Evolutionary conservation across 768 basidiomycete genomes (phyloP), one percentile per base, ranked within the genome.

Genomic region (Epithele typhae): DNA sequence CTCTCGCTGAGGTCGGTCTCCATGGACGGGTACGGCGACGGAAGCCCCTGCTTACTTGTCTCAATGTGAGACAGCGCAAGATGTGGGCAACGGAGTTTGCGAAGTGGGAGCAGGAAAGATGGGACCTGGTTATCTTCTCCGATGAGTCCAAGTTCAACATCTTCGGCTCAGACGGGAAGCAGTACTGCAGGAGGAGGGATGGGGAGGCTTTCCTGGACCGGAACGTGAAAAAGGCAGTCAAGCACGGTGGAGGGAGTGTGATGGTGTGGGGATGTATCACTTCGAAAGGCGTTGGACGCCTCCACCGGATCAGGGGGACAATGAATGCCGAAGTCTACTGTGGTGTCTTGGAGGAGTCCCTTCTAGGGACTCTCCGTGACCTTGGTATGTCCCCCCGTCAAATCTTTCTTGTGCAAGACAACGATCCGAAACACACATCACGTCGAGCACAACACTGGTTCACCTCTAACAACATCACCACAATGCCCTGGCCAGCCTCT

Each of bases 141-240:
- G 40, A 47, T 36, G 46, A 47, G 46, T 47, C 40, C 7, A 35
- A 47, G 18, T 47, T 41, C 23, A 46, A 46, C 23, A 27, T 46
- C n/a, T 40, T 46, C 25, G 38, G 30, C 30, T 39, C 18, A 32
- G 45, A 39, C 24, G 27, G 45, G 22, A 39, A 17, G 30, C 27
- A 39, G 21, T 46, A n/a, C 10, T 46, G 45, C 30, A 0, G 22
- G 11, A 46, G 45, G 23, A 33, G 45, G 30, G 30, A n/a, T 3
- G 38, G 45, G 25, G 45, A 46, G 45, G 45, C 19, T 15, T 40
- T 40, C 17, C 6, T 10, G 30, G 19, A 23, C 10, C 19, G 23
- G 21, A 46, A 46, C n/a, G 30, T 46, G 6, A 17, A 19, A n/a
- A 35, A 35, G 34, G 23, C 4, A 21, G 43, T 43, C 21, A 34